These are phyloP conservation scores for Phoma sp. DNA, from an alignment of 2,329 filamentous ascomycete species.

Conservation along the genomic window DNA sequence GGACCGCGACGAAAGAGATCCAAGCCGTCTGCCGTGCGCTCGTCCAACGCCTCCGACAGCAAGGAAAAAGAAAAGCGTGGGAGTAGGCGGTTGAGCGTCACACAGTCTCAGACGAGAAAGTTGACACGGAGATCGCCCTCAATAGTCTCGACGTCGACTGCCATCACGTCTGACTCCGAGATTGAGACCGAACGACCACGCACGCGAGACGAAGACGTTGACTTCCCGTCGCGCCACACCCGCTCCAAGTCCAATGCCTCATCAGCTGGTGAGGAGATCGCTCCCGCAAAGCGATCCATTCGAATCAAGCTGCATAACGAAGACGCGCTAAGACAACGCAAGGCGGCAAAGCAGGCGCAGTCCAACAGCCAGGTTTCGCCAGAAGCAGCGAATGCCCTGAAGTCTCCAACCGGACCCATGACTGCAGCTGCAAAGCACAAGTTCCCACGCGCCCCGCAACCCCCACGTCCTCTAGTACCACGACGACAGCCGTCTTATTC, in stretches of 20 bases:
- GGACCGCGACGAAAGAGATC: slow-evolving; percentile 47
- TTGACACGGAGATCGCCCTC: slow-evolving; percentile 51
- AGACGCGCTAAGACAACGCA: slow-evolving; percentile 75
- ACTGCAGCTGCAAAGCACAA: slow-evolving; percentile 61
- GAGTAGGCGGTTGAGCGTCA: slow-evolving; percentile 37
- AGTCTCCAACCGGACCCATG: slow-evolving; percentile 90
- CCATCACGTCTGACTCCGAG: slow-evolving; percentile 71
- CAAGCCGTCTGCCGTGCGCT: slow-evolving; percentile 38
- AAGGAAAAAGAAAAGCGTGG: slow-evolving; percentile 42
- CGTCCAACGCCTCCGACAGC: slow-evolving; percentile 31
- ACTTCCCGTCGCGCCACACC: slow-evolving; percentile 61
- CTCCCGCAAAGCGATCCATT: slow-evolving; percentile 78
- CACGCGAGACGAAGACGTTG: slow-evolving; percentile 40
- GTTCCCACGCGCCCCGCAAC: slow-evolving; percentile 88
- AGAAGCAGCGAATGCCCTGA: slow-evolving; percentile 72
- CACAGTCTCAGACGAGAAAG: slow-evolving; percentile 37
- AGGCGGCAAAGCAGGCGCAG: slow-evolving; percentile 70
- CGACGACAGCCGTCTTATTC: slow-evolving; percentile 88
- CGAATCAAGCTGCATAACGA: slow-evolving; percentile 89
- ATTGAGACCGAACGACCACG: slow-evolving; percentile 58
- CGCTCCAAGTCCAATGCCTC: slow-evolving; percentile 66
- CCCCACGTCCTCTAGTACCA: slow-evolving; percentile 88
- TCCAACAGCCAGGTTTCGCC: slow-evolving; percentile 47
- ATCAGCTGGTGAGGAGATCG: slow-evolving; percentile 66
- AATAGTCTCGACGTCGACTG: slow-evolving; percentile 65